Evolutionary conservation across 108 stramenopile genomes (phyloP), one percentile per base, ranked within the genome.

Genomic region (Mediolabrus comicus): DNA sequence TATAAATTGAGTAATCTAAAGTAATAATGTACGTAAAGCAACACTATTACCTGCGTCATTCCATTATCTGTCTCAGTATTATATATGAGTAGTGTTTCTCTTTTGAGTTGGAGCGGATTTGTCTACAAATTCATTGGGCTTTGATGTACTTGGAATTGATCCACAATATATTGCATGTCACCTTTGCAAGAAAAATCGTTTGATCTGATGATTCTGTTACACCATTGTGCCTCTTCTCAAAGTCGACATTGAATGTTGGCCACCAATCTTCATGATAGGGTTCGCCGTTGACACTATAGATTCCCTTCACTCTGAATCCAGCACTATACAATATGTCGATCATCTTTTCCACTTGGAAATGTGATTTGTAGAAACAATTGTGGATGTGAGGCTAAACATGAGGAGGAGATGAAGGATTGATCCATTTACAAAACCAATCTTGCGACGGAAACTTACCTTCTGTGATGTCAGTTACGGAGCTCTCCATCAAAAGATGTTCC

Each of bases 401-500:
- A 43, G 41, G 6, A 17, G 16, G 4, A 43, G 41, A 43, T 3
- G 41, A 17, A 3, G 41, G 41, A 43, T n/a, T n/a, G n/a, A n/a
- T n/a, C n/a, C n/a, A n/a, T n/a, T n/a, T n/a, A n/a, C n/a, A n/a
- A n/a, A n/a, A n/a, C n/a, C n/a, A n/a, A n/a, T n/a, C n/a, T n/a
- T n/a, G n/a, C n/a, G n/a, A n/a, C n/a, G n/a, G n/a, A n/a, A 19
- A 43, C 41, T 43, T 43, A 43, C 41, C 41, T 43, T 12, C 9
- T 28, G 25, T 39, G 2, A 55, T 14, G 29, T 75, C 33, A 6
- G 30, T 61, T 5, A 75, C 25, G 3, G 67, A 69, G 43, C 62
- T 75, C 36, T 77, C 76, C 76, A 77, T 71, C 4, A 77, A 14
- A 9, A 77, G 53, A 66, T 77, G 71, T 4, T 77, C 70, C 10